Evolutionary conservation across 345 rosid species (phyloP).

Genomic region (Excoecaria cochinchinensis): DNA sequence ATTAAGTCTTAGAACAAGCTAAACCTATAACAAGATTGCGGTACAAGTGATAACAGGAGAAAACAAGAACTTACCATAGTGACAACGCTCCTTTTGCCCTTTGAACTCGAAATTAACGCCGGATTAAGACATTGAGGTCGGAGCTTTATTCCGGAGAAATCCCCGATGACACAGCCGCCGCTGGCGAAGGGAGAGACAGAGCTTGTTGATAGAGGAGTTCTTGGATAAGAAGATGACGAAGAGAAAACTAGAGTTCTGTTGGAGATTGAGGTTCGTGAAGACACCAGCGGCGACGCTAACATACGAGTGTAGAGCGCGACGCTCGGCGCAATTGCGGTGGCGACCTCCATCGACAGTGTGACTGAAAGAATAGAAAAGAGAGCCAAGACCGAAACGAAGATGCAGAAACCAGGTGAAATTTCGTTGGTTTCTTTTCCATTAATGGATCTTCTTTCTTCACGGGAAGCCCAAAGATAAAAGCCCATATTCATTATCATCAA

Average conservation of each 20-base stretch:
- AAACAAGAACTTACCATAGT: conserved; percentile 49
- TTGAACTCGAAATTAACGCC: conserved; percentile 45
- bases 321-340: conserved; percentile 40
- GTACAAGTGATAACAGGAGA: not conserved
- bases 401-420: not conserved
- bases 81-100: conserved; percentile 63
- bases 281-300: conserved; percentile 31
- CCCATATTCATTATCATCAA: not conserved
- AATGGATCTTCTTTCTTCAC: too few relatives aligned
- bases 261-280: conserved; percentile 29
- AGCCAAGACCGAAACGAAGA: not conserved
- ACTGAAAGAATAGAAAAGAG: not conserved
- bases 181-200: conserved; percentile 41
- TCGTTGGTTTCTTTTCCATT: too few relatives aligned
- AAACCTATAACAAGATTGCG: not conserved
- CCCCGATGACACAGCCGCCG: conserved; percentile 48
- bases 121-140: conserved; percentile 49
- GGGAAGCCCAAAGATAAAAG: not conserved
- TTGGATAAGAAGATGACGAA: conserved; percentile 31
- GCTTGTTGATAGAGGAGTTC: conserved; percentile 51
- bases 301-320: conserved; percentile 44
- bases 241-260: conserved; percentile 22
- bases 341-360: conserved; percentile 44
- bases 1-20: not conserved
- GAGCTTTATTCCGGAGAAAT: conserved; percentile 51